These are phyloP conservation scores for Funneliformis caledonium DNA, from an alignment of 371 early-diverging fungal species.

Conservation along the genomic window DNA sequence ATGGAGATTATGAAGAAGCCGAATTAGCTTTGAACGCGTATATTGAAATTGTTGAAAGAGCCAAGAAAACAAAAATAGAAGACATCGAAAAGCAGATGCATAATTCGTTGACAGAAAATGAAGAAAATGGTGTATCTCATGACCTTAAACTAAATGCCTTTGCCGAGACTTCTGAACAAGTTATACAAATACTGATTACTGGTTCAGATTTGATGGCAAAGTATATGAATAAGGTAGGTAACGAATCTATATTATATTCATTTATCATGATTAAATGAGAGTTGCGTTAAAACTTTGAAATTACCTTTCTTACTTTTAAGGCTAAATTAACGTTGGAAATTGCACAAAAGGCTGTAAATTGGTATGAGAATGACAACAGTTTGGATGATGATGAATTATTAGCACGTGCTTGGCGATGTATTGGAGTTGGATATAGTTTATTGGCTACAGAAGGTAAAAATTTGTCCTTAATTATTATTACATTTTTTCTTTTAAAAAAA, in stretches of 20 bases:
- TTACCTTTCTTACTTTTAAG: slow-evolving; percentile 19
- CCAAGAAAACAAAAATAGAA: slow-evolving; percentile 40
- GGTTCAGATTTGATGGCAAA: slow-evolving; percentile 30
- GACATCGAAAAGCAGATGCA: slow-evolving; percentile 37
- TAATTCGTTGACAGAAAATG: background rate
- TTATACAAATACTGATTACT: slow-evolving; percentile 20
- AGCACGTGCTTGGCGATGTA: slow-evolving; percentile 30
- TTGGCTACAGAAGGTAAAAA: slow-evolving; percentile 31
- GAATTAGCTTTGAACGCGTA: slow-evolving; percentile 70
- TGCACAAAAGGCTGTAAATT: slow-evolving; percentile 36
- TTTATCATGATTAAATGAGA: background rate
- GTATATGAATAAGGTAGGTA: slow-evolving; percentile 29
- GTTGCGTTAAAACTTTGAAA: background rate
- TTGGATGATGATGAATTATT: slow-evolving; percentile 23
- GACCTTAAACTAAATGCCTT: background rate
- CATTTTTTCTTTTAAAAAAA: background rate
- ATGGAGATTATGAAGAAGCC: slow-evolving; percentile 80
- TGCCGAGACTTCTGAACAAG: slow-evolving; percentile 20
- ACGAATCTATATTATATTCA: background rate
- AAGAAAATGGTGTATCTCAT: background rate
- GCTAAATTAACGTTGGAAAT: slow-evolving; percentile 11
- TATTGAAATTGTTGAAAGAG: slow-evolving; percentile 56
- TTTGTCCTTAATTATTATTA: background rate
- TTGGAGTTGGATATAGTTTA: slow-evolving; percentile 39
- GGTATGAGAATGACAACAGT: background rate